phyloP scores from a whole-genome alignment of 1,284 basidiomycete species.

The Naganishia cerealis region DNA sequence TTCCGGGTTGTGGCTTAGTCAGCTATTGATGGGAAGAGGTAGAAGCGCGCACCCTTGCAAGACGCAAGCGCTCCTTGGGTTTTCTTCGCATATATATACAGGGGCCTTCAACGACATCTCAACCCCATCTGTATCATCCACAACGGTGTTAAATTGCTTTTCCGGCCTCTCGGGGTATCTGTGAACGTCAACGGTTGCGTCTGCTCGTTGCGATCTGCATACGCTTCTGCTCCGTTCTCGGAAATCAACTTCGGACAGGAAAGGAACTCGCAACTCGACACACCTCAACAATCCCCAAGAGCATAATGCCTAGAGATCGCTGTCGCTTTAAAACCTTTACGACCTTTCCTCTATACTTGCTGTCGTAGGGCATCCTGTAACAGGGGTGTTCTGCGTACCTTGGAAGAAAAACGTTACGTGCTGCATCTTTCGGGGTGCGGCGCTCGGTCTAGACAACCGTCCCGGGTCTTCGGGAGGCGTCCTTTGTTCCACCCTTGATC shows the following conservation, averaged over 20 bases:
- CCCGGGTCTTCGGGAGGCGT: conserved; percentile 27
- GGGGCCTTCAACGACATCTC: not conserved
- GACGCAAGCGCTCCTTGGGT: not conserved
- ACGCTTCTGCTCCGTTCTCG: conserved; percentile 18
- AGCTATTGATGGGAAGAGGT: not conserved
- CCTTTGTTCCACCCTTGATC: conserved; percentile 31
- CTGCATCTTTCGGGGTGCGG: conserved; percentile 1
- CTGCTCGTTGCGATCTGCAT: conserved; percentile 14
- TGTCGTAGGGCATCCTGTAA: conserved; percentile 22
- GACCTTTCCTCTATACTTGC: conserved; percentile 27
- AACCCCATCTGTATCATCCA: too few species aligned
- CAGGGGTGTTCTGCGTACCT: conserved; percentile 11
- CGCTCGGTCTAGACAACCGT: conserved; percentile 32
- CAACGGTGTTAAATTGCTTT: too few species aligned
- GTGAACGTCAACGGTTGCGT: conserved; percentile 6
- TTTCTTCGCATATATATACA: not conserved
- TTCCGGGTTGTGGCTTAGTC: not conserved
- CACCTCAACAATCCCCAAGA: conserved; percentile 1
- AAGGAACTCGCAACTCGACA: not conserved
- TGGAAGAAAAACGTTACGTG: conserved; percentile 32
- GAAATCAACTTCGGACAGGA: not conserved
- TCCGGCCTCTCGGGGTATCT: not conserved
- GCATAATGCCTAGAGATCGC: conserved; percentile 12
- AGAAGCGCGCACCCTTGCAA: not conserved
- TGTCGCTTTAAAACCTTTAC: conserved; percentile 5